phyloP scores from a whole-genome alignment of 2,329 filamentous ascomycete genomes.

The Epichloe sp. region DNA sequence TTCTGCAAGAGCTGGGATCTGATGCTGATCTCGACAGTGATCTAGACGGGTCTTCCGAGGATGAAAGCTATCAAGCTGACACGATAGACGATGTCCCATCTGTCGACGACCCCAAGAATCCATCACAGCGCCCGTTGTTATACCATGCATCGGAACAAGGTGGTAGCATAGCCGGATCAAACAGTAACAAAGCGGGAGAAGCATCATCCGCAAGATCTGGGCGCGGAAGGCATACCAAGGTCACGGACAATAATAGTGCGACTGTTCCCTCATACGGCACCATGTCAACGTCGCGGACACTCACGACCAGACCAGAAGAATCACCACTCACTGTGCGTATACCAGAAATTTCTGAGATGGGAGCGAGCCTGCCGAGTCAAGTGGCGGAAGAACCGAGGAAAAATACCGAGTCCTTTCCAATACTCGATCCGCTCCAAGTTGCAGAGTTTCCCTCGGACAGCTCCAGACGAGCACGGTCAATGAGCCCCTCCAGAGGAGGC shows the following conservation, averaged over 20 bases:
- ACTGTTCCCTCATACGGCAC: conserved; percentile 19
- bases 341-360: conserved; percentile 4
- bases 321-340: conserved; percentile 5
- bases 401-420: conserved; percentile 12
- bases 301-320: background rate
- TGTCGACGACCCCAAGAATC: conserved; percentile 10
- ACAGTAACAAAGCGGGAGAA: conserved; percentile 2
- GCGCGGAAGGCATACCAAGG: conserved; percentile 7
- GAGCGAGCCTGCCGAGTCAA: background rate
- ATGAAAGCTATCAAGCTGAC: conserved; percentile 16
- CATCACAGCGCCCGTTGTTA: conserved; percentile 12
- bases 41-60: conserved; percentile 17
- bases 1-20: conserved; percentile 32
- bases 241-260: conserved; percentile 1
- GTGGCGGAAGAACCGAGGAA: background rate
- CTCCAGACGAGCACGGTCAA: conserved; percentile 11
- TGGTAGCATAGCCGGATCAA: background rate
- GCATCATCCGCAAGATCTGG: conserved; percentile 9
- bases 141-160: background rate
- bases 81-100: conserved; percentile 16
- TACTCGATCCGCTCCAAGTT: conserved; percentile 9
- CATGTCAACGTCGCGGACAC: conserved; percentile 16
- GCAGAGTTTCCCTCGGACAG: conserved; percentile 3
- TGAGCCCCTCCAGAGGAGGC: conserved; percentile 13
- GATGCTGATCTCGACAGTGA: conserved; percentile 21